A percentile compares a stretch with the other conserved stretches of the same genome.
Evolutionary conservation across 148 eudicot genomes (phyloP).

Genomic region (Hydrangea macrophylla): DNA sequence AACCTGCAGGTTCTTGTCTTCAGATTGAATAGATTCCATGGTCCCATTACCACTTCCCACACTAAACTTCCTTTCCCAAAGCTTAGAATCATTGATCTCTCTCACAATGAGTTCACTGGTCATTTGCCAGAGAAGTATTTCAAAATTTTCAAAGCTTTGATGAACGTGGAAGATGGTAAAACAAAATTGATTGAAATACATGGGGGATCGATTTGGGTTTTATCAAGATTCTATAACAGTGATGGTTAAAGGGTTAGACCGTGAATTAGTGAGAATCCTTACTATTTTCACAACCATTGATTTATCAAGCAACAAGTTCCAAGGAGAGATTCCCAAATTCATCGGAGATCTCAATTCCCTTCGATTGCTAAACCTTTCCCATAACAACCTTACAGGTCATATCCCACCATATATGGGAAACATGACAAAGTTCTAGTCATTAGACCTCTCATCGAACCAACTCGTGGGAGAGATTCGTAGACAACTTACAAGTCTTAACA

Average conservation of each 20-base stretch:
- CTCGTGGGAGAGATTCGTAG: background rate
- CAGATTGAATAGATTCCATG: conserved; percentile 5
- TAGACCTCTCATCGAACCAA: conserved; percentile 8
- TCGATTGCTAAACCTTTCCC: background rate
- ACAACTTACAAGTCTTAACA: conserved; percentile 3
- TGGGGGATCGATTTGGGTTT: no score
- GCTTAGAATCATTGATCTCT: conserved; percentile 12
- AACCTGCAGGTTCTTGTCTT: conserved; percentile 10
- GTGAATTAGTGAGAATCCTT: no score
- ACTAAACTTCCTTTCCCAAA: background rate
- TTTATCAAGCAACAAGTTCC: no score
- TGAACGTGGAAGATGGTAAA: background rate
- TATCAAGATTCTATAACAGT: no score
- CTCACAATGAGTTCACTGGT: background rate
- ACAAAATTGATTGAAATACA: no score
- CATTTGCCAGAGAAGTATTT: background rate
- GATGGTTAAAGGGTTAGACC: no score
- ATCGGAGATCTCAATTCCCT: no score
- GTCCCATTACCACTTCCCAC: background rate
- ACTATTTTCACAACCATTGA: no score
- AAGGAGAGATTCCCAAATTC: no score
- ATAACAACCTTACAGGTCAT: conserved; percentile 3
- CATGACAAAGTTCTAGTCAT: background rate
- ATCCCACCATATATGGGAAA: conserved; percentile 4
- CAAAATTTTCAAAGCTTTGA: background rate